Percentiles rank a stretch among this genome's conserved stretches.
Conservation (phyloP, 106 monocot species). For the Dioscorea dumetorum region DNA sequence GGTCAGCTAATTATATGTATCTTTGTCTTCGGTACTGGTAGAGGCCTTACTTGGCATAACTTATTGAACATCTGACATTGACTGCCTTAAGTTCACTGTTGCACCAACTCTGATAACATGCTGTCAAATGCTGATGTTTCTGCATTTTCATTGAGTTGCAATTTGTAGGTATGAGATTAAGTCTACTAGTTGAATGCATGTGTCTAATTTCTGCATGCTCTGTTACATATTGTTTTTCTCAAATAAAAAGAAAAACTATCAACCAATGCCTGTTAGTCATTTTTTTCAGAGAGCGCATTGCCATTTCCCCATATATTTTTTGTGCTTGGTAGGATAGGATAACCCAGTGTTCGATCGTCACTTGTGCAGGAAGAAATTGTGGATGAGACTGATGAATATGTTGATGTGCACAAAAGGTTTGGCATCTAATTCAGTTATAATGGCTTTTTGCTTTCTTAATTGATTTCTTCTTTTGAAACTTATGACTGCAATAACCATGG, state of each 20-base stretch:
- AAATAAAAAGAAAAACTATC: background rate
- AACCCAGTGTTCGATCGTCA: background rate
- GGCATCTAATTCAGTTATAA: background rate
- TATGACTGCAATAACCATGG: too few relatives aligned
- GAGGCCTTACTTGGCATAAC: too few relatives aligned
- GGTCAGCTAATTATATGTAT: too few relatives aligned
- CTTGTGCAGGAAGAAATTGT: slow-evolving; percentile 89
- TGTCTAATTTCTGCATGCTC: background rate
- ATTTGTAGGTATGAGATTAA: too few relatives aligned
- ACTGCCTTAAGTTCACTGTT: too few relatives aligned
- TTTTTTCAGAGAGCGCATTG: background rate
- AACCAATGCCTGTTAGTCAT: background rate
- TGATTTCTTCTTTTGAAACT: background rate
- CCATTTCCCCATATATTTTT: background rate
- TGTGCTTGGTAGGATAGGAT: too few relatives aligned
- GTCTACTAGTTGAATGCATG: too few relatives aligned
- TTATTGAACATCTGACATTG: too few relatives aligned
- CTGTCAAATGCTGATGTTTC: too few relatives aligned
- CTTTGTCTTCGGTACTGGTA: too few relatives aligned
- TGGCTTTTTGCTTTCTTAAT: background rate
- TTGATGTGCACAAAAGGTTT: slow-evolving; percentile 97
- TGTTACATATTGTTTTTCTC: background rate
- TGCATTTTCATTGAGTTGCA: too few relatives aligned
- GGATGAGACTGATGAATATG: slow-evolving; percentile 98
- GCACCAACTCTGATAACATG: too few relatives aligned